These are phyloP conservation scores for Jackrogersella minutella DNA, from an alignment of 495 filamentous ascomycete genomes.

Conservation along the genomic window DNA sequence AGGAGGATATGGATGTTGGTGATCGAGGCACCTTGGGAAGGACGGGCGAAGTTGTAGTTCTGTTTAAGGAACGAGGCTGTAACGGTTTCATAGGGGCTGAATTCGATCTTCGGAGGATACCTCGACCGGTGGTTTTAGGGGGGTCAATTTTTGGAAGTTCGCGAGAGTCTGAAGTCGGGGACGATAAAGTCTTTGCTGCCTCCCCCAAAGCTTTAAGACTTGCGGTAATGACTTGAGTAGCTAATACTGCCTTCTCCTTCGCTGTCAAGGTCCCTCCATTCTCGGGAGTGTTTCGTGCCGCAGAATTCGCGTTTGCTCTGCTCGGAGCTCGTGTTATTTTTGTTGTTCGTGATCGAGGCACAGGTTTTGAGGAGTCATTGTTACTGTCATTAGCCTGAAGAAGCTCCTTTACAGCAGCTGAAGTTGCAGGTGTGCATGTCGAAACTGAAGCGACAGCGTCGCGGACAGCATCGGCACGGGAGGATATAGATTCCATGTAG, in stretches of 20 bases:
- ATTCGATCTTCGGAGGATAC: conserved; percentile 53
- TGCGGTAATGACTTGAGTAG: conserved; percentile 82
- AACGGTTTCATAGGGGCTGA: conserved; percentile 60
- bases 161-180: conserved; percentile 34
- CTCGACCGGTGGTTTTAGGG: conserved; percentile 48
- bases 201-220: conserved; percentile 77
- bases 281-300: conserved; percentile 32
- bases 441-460: conserved; percentile 58
- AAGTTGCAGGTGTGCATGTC: conserved; percentile 61
- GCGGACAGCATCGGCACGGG: conserved; percentile 60
- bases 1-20: conserved; percentile 8
- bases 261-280: conserved; percentile 53
- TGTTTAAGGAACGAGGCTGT: conserved; percentile 63
- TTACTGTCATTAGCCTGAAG: conserved; percentile 51
- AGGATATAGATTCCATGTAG: conserved; percentile 56
- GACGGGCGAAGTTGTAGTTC: conserved; percentile 56
- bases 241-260: conserved; percentile 73
- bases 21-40: conserved; percentile 24
- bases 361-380: conserved; percentile 39
- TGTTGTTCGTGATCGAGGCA: conserved; percentile 48
- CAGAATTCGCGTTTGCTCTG: conserved; percentile 36
- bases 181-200: conserved; percentile 63
- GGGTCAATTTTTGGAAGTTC: conserved; percentile 43
- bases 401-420: conserved; percentile 58
- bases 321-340: conserved; percentile 38